These are phyloP conservation scores for Tetracladium maxilliforme DNA, from an alignment of 2,329 filamentous ascomycete species.

Conservation along the genomic window DNA sequence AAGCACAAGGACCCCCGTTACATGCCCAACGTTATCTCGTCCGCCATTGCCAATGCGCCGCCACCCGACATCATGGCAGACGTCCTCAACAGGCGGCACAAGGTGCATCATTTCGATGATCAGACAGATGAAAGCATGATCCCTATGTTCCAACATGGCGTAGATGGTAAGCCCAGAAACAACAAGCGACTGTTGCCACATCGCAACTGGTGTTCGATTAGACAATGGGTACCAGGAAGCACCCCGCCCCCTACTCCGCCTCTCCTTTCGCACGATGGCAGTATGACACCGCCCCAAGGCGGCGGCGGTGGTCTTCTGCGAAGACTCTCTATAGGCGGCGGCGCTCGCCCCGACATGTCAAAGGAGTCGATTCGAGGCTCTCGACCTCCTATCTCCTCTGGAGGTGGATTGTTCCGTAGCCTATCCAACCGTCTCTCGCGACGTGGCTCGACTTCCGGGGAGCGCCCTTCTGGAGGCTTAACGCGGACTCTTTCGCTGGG, in stretches of 20 bases:
- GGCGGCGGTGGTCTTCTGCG: slow-evolving; percentile 11
- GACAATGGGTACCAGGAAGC: slow-evolving; percentile 63
- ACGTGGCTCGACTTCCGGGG: background rate
- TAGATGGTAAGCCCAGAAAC: slow-evolving; percentile 78
- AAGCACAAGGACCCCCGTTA: slow-evolving; percentile 92
- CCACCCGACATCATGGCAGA: slow-evolving; percentile 81
- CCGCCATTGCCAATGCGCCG: slow-evolving; percentile 85
- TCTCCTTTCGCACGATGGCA: slow-evolving; percentile 27
- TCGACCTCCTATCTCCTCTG: too few relatives aligned
- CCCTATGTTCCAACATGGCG: slow-evolving; percentile 76
- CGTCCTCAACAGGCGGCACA: slow-evolving; percentile 87
- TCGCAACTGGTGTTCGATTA: slow-evolving; percentile 91
- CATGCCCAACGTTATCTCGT: slow-evolving; percentile 91
- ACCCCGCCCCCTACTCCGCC: slow-evolving; percentile 60
- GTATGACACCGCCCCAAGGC: slow-evolving; percentile 16
- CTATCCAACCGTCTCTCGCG: too few relatives aligned
- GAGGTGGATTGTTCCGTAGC: slow-evolving; percentile 18
- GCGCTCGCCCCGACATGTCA: slow-evolving; percentile 24
- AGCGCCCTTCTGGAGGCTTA: background rate
- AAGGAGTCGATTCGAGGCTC: too few relatives aligned
- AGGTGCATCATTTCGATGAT: slow-evolving; percentile 53
- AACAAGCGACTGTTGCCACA: slow-evolving; percentile 82
- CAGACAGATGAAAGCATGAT: slow-evolving; percentile 94
- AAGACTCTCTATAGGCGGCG: slow-evolving; percentile 14
- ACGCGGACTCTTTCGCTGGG: too few relatives aligned